Percentiles rank a stretch among this genome's conserved stretches.
These are phyloP conservation scores for Mycena epipterygia DNA, from an alignment of 768 basidiomycete species.

Conservation along the genomic window DNA sequence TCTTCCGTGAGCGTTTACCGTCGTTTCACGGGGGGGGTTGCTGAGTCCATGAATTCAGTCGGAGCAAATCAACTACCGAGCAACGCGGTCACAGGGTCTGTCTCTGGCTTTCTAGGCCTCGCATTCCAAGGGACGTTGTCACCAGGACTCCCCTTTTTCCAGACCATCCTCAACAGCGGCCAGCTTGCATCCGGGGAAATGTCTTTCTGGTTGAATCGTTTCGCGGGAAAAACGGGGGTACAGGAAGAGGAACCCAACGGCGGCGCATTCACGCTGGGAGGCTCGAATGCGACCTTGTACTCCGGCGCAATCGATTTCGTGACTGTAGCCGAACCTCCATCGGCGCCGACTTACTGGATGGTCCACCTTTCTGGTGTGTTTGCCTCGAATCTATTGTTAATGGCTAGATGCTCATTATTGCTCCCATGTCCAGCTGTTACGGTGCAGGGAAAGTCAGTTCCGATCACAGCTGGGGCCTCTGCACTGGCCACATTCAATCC, in stretches of 20 bases:
- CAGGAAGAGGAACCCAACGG: not conserved
- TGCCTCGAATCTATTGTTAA: no score
- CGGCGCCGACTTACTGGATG: not conserved
- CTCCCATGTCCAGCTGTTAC: constrained; percentile 4
- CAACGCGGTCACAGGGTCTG: not conserved
- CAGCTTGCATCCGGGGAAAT: not conserved
- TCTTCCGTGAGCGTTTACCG: no score
- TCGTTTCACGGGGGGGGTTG: no score
- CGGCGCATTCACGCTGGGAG: constrained; percentile 5
- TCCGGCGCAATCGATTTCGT: constrained; percentile 1
- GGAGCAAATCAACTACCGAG: not conserved
- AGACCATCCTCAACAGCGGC: not conserved
- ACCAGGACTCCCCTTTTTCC: not conserved
- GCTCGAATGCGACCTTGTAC: not conserved
- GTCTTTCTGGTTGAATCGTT: constrained; percentile 1
- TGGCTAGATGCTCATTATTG: no score
- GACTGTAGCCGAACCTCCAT: no score
- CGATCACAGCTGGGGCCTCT: not conserved
- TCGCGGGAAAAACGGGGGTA: not conserved
- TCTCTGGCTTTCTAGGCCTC: not conserved
- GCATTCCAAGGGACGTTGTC: not conserved
- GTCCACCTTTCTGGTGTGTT: constrained; percentile 1
- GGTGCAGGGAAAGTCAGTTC: not conserved
- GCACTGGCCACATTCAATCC: not conserved
- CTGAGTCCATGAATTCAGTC: no score